Conservation (phyloP, 2,329 filamentous ascomycete species). For the Fusarium irregulare region DNA sequence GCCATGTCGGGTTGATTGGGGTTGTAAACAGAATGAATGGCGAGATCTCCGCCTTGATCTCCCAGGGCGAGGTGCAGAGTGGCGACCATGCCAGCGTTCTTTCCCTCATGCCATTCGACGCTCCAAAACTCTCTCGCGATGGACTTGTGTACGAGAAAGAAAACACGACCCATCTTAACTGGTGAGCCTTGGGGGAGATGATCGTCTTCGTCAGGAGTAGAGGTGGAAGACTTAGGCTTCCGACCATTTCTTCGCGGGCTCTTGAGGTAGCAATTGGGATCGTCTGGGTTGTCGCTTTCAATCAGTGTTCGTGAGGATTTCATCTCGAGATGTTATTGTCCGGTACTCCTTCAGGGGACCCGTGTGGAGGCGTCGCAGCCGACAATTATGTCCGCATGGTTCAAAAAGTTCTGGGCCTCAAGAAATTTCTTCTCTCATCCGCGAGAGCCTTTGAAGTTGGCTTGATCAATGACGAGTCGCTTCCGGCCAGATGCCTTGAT, state of each 20-base stretch:
- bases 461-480: too few relatives aligned
- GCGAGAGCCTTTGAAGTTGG: too few relatives aligned
- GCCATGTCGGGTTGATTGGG: not conserved
- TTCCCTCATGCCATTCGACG: not conserved
- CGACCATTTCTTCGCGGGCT: too few relatives aligned
- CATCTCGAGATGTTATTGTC: not conserved
- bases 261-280: not conserved
- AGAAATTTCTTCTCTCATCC: too few relatives aligned
- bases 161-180: not conserved
- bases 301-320: not conserved
- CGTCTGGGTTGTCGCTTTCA: not conserved
- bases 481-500: too few relatives aligned
- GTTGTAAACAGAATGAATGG: constrained; percentile 15
- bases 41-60: not conserved
- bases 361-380: not conserved
- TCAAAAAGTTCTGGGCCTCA: too few relatives aligned
- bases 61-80: not conserved
- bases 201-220: too few relatives aligned
- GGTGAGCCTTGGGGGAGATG: not conserved
- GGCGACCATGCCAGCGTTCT: not conserved
- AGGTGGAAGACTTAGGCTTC: too few relatives aligned
- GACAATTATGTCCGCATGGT: not conserved
- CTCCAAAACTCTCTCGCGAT: not conserved
- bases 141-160: not conserved
- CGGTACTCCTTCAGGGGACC: not conserved